Percentiles rank a stretch among this genome's conserved stretches.
Evolutionary conservation across 352 stramenopile genomes (phyloP).

Genomic region (Globisporangium spinosum): DNA sequence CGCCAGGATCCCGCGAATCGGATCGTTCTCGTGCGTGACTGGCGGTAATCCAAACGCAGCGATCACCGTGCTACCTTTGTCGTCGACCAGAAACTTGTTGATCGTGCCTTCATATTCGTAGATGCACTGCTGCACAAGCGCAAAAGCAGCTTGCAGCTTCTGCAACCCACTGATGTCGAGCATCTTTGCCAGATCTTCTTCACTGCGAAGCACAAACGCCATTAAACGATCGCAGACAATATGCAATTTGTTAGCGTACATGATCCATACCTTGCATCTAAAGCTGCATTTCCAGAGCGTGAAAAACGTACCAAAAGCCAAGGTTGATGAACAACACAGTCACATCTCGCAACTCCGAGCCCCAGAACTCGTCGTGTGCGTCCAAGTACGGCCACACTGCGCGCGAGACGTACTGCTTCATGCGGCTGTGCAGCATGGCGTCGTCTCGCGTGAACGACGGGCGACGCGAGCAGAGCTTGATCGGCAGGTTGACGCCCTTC

Average conservation of each 20-base stretch:
- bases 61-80: constrained; percentile 93
- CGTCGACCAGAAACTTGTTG: constrained; percentile 96
- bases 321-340: constrained; percentile 94
- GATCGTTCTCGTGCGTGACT: constrained; percentile 91
- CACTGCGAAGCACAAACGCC: constrained; percentile 23
- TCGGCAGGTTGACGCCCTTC: constrained; percentile 42
- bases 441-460: constrained; percentile 79
- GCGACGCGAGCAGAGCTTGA: constrained; percentile 65
- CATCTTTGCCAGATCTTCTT: constrained; percentile 77
- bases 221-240: background rate
- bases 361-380: constrained; percentile 91
- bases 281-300: constrained; percentile 1
- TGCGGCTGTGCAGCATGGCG: constrained; percentile 71
- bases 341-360: constrained; percentile 88
- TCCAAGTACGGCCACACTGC: constrained; percentile 91
- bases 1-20: constrained; percentile 85
- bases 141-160: constrained; percentile 75
- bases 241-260: background rate
- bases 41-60: constrained; percentile 91
- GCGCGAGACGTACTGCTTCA: constrained; percentile 90
- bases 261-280: background rate
- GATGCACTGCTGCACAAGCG: constrained; percentile 85
- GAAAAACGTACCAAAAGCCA: constrained; percentile 68
- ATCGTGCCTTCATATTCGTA: constrained; percentile 95
- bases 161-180: constrained; percentile 65